phyloP scores from a whole-genome alignment of 179 eudicot genomes.

The Corrigiola litoralis region DNA sequence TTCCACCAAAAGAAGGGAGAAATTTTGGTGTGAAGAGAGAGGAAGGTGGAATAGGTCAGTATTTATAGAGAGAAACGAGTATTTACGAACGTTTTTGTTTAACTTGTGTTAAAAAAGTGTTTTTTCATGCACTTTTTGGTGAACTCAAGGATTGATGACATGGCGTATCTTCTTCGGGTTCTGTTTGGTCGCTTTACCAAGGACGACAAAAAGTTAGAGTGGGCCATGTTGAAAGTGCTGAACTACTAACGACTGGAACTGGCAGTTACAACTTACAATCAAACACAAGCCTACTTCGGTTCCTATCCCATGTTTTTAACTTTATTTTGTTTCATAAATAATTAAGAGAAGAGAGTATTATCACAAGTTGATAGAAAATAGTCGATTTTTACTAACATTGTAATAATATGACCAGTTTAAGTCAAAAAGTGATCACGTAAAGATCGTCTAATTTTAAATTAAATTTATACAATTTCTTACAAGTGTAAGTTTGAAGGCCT shows the following conservation, averaged over 20 bases:
- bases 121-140: not conserved
- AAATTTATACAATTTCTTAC: too few species aligned
- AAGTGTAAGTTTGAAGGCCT: too few species aligned
- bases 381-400: too few species aligned
- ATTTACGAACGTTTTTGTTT: not conserved
- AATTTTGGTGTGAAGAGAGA: too few species aligned
- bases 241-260: not conserved
- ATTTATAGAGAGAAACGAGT: not conserved
- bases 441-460: too few species aligned
- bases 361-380: too few species aligned
- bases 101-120: not conserved
- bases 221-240: not conserved
- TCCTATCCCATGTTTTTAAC: not conserved
- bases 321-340: not conserved
- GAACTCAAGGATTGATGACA: constrained; percentile 3
- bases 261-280: not conserved
- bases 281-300: not conserved
- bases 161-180: constrained; percentile 11
- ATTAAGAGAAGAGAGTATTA: too few species aligned
- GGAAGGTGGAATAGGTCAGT: not conserved
- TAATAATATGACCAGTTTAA: too few species aligned
- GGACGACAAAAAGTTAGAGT: not conserved
- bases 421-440: too few species aligned
- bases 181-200: not conserved
- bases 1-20: not conserved